A percentile compares a stretch with the other conserved stretches of the same genome.
These are phyloP conservation scores for Podospora pseudoanserina DNA, from an alignment of 495 filamentous ascomycete genomes.

Conservation along the genomic window DNA sequence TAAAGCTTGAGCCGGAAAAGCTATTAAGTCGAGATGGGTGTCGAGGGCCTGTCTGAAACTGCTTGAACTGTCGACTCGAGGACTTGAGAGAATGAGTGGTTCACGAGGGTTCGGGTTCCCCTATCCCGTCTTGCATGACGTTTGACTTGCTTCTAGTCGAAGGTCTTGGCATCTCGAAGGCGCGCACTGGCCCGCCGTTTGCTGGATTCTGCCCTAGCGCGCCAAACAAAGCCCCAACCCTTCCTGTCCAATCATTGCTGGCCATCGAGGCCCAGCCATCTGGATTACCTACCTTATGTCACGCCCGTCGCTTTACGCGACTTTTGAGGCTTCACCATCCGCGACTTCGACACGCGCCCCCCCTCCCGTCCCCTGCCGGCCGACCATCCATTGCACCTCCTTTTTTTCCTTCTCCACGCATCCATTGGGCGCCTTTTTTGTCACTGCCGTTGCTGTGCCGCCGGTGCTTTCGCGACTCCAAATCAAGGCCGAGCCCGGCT, in stretches of 20 bases:
- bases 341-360: constrained; percentile 13
- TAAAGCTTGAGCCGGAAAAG: neutral
- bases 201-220: constrained; percentile 1
- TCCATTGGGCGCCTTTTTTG: neutral
- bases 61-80: neutral
- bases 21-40: neutral
- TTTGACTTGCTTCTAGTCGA: neutral
- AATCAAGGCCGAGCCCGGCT: neutral
- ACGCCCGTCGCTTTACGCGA: constrained; percentile 2
- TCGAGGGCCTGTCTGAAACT: neutral
- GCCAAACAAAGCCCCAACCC: neutral
- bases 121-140: neutral
- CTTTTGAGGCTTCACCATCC: neutral
- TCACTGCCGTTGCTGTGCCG: constrained; percentile 3
- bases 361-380: neutral
- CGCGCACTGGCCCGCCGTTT: neutral
- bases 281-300: neutral
- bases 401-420: constrained; percentile 1
- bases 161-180: neutral
- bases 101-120: neutral
- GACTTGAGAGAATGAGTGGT: neutral
- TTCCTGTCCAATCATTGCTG: neutral
- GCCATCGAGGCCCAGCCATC: neutral
- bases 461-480: constrained; percentile 6
- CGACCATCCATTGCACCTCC: constrained; percentile 4